phyloP scores from a whole-genome alignment of 495 filamentous ascomycete species.

The Annulohypoxylon maeteangense region DNA sequence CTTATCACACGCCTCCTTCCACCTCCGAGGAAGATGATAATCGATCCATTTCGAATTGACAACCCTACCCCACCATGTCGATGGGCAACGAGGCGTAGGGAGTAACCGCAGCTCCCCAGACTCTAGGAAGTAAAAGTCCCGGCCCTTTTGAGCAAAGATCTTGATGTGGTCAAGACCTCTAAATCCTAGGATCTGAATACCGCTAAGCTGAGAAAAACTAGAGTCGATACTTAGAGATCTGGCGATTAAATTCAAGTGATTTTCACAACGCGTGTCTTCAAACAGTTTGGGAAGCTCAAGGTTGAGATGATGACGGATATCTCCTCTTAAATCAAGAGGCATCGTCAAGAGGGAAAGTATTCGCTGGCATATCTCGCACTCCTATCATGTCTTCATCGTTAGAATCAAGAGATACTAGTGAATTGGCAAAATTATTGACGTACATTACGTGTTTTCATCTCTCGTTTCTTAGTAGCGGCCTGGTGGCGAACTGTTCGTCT shows the following conservation, averaged over 20 bases:
- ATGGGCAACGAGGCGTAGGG: not conserved
- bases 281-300: not conserved
- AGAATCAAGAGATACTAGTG: not conserved
- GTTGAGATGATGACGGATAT: not conserved
- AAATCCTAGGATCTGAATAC: not conserved
- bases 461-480: not conserved
- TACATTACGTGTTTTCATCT: not conserved
- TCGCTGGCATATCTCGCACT: not conserved
- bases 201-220: not conserved
- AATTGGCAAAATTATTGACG: not conserved
- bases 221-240: not conserved
- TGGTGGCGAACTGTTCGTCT: not conserved
- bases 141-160: not conserved
- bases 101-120: not conserved
- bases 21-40: not conserved
- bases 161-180: not conserved
- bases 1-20: not conserved
- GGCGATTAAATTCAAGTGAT: not conserved
- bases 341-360: not conserved
- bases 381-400: not conserved
- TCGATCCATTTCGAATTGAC: not conserved
- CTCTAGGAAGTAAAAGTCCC: not conserved
- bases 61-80: not conserved
- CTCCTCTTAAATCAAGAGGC: not conserved
- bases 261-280: not conserved